phyloP scores from a whole-genome alignment of 495 filamentous ascomycete genomes.

The Aspergillus biplanus region DNA sequence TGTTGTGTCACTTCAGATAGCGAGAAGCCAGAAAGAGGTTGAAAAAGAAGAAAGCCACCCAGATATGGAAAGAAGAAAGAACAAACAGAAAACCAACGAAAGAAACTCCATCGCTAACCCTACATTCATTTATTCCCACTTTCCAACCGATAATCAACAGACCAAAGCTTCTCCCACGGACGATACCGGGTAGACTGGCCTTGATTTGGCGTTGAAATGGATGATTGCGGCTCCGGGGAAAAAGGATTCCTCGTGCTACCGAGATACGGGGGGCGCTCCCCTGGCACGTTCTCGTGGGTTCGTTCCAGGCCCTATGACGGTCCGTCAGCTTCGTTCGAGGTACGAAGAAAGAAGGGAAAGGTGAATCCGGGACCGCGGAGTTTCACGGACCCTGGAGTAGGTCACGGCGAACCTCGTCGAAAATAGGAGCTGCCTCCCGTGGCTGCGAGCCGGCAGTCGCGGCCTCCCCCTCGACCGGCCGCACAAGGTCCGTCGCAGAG shows the following conservation, averaged over 20 bases:
- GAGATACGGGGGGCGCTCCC: constrained; percentile 8
- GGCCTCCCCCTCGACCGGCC: constrained; percentile 37
- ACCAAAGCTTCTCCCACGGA: constrained; percentile 59
- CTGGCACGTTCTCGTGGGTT: constrained; percentile 4
- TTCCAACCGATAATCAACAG: constrained; percentile 54
- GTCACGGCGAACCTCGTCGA: constrained; percentile 57
- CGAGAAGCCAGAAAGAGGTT: constrained; percentile 7
- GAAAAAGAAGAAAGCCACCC: constrained; percentile 17
- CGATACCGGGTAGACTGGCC: constrained; percentile 34
- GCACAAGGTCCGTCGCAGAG: constrained; percentile 41
- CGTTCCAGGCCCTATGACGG: constrained; percentile 27
- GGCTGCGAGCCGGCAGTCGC: constrained; percentile 31
- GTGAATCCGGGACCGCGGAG: constrained; percentile 12
- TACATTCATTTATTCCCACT: constrained; percentile 25
- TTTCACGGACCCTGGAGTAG: constrained; percentile 51
- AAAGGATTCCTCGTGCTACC: constrained; percentile 20
- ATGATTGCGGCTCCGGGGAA: constrained; percentile 22
- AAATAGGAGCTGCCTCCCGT: constrained; percentile 42
- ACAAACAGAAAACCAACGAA: constrained; percentile 8
- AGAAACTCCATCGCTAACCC: constrained; percentile 1
- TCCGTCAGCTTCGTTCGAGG: constrained; percentile 28
- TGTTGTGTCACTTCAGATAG: background rate
- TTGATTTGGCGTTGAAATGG: constrained; percentile 27
- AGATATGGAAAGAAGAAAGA: constrained; percentile 4
- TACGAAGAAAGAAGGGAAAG: constrained; percentile 17